Evolutionary conservation across 2,329 filamentous ascomycete genomes (phyloP), one percentile per base, ranked within the genome.

Genomic region (Ploettnerulaceae sp.): DNA sequence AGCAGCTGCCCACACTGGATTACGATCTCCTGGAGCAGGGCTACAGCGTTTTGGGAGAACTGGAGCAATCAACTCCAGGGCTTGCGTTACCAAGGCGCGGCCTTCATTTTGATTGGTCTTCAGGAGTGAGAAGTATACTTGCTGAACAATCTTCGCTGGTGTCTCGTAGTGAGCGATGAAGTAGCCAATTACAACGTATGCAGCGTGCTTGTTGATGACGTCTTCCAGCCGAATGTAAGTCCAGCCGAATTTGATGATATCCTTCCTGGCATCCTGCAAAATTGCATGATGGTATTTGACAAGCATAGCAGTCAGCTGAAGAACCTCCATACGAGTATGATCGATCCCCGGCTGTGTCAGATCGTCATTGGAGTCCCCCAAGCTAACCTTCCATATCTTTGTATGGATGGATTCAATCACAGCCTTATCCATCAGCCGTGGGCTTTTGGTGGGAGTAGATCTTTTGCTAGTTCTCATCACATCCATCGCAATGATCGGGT

Each of bases 191-290:
- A 98, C 81, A 4, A 96, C 91, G 60, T 98, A 98, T 2, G 93
- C 90, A 0, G 91, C 93, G 65, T 97, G 93, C 67, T 98, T 98
- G 72, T 97, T 98, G 71, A 98, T 95, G 47, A 95, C 87, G 66
- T 99, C 93, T 62, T 99, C 94, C n/a, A 98, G 77, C 18, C 88
- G 82, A 60, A 98, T 98, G 63, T 95, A 97, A 14, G 90, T 95
- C 93, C 93, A 99, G 3, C 89, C 90, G 67, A 97, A 98, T 68
- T 96, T 97, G 62, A 98, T 98, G 52, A 98, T 91, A 55, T 98
- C 93, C 67, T 98, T 98, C 28, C 94, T 82, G 2, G 88, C 84
- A 60, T 97, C 93, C 57, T 94, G 86, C 1, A 98, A 77, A 44
- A 89, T 86, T 24, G 80, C 79, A 60, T 91, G 82, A 61, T 98